These are phyloP conservation scores for Colletotrichum godetiae DNA, from an alignment of 2,329 filamentous ascomycete genomes.

Conservation along the genomic window DNA sequence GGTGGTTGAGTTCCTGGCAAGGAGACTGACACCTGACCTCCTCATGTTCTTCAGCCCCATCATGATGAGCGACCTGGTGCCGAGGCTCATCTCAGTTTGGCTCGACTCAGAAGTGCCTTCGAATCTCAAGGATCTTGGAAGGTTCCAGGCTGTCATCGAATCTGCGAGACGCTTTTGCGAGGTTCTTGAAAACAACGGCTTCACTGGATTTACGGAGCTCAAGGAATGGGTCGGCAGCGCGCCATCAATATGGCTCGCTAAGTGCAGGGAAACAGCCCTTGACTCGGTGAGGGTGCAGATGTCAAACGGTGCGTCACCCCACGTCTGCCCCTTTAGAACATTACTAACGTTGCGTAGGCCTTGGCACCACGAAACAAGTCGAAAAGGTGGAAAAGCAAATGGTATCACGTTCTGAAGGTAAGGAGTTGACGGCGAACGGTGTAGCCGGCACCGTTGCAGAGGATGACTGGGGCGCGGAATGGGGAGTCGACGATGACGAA, in stretches of 20 bases:
- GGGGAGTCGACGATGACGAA: conserved; percentile 76
- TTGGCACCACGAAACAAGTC: conserved; percentile 76
- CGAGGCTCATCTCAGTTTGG: conserved; percentile 78
- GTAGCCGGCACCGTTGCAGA: conserved; percentile 54
- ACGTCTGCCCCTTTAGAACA: background rate
- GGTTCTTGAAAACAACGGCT: conserved; percentile 70
- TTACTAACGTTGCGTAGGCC: conserved; percentile 41
- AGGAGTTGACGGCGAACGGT: conserved; percentile 69
- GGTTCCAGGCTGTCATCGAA: conserved; percentile 78
- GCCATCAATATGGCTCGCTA: conserved; percentile 86
- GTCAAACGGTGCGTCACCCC: conserved; percentile 58
- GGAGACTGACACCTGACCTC: conserved; percentile 64
- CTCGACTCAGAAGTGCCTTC: conserved; percentile 81
- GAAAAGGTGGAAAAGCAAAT: conserved; percentile 88
- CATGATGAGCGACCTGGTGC: conserved; percentile 77
- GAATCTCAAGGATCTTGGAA: conserved; percentile 75
- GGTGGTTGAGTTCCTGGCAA: conserved; percentile 63
- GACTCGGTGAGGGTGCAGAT: conserved; percentile 79
- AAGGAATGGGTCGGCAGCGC: conserved; percentile 84
- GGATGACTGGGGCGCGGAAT: conserved; percentile 81
- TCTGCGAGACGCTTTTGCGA: conserved; percentile 73
- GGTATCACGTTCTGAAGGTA: conserved; percentile 75
- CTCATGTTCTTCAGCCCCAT: conserved; percentile 71
- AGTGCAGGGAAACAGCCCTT: conserved; percentile 83
- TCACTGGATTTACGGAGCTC: conserved; percentile 72